Percentiles rank a stretch among this genome's conserved stretches.
phyloP scores from a whole-genome alignment of 1,284 basidiomycete genomes.

The Ceratobasidium sp. region DNA sequence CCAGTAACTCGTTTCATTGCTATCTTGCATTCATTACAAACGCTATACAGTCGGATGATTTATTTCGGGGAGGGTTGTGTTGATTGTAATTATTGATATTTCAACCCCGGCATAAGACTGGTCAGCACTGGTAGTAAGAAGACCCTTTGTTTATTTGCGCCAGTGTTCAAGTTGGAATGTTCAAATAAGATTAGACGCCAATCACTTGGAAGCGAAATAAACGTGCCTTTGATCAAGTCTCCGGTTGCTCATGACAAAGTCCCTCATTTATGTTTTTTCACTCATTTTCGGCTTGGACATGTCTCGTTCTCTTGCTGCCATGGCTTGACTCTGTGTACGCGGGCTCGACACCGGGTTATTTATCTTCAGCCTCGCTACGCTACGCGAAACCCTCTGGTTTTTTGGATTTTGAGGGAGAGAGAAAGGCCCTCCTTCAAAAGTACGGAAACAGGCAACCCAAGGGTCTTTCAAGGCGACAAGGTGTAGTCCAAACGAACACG shows the following conservation, averaged over 20 bases:
- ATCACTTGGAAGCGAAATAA: conserved; percentile 31
- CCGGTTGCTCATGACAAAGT: conserved; percentile 35
- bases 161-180: neutral
- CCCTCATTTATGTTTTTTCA: conserved; percentile 44
- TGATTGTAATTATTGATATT: too few relatives aligned
- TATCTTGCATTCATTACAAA: neutral
- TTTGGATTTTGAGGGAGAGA: conserved; percentile 28
- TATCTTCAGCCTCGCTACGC: conserved; percentile 34
- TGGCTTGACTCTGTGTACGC: neutral
- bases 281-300: conserved; percentile 22
- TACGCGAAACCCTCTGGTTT: conserved; percentile 12
- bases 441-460: conserved; percentile 7
- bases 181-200: conserved; percentile 19
- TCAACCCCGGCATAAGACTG: too few relatives aligned
- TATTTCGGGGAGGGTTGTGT: too few relatives aligned
- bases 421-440: conserved; percentile 20
- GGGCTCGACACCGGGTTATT: neutral
- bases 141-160: conserved; percentile 1
- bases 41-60: neutral
- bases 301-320: conserved; percentile 15
- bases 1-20: neutral
- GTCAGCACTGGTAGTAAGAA: neutral
- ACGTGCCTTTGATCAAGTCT: conserved; percentile 14
- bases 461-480: neutral
- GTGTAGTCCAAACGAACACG: conserved; percentile 31